These are phyloP conservation scores for Eleusine indica DNA, from an alignment of 176 grass and related monocot genomes.

Conservation along the genomic window DNA sequence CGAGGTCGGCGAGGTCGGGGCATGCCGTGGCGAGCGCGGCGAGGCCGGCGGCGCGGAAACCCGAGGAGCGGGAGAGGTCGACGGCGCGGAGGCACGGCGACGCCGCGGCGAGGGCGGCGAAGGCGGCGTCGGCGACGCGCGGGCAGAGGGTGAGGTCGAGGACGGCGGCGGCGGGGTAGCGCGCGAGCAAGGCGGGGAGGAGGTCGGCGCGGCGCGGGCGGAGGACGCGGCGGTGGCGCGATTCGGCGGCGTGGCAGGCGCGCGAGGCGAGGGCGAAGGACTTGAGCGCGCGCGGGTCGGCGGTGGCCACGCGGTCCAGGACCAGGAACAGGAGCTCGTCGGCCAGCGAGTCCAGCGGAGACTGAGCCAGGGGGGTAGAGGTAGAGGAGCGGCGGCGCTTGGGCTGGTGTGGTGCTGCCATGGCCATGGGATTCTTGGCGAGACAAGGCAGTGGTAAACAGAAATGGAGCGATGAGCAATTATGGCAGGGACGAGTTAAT, in stretches of 20 bases:
- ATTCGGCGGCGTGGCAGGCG: constrained; percentile 66
- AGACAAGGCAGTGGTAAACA: background rate
- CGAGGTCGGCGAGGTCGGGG: constrained; percentile 53
- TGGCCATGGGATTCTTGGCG: background rate
- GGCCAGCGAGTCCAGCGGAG: constrained; percentile 43
- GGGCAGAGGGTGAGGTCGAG: constrained; percentile 85
- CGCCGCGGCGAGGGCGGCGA: constrained; percentile 16
- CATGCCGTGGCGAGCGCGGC: constrained; percentile 52
- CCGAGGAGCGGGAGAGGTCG: constrained; percentile 69
- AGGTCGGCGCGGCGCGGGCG: constrained; percentile 71
- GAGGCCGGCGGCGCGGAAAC: constrained; percentile 54
- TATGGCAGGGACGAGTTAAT: background rate
- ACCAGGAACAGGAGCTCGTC: constrained; percentile 81
- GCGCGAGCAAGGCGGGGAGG: constrained; percentile 45
- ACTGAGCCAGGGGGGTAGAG: background rate
- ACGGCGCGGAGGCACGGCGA: constrained; percentile 38
- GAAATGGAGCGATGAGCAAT: constrained; percentile 2
- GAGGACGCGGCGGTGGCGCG: constrained; percentile 68
- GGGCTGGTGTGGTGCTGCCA: background rate
- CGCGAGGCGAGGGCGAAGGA: constrained; percentile 76
- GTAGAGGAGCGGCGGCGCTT: constrained; percentile 31
- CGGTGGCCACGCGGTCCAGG: constrained; percentile 56
- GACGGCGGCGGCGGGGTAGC: constrained; percentile 45
- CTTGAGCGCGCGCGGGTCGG: constrained; percentile 65
- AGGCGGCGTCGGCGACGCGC: constrained; percentile 47